These are phyloP conservation scores for Microcyclospora pomicola DNA, from an alignment of 2,329 filamentous ascomycete genomes.

Conservation along the genomic window DNA sequence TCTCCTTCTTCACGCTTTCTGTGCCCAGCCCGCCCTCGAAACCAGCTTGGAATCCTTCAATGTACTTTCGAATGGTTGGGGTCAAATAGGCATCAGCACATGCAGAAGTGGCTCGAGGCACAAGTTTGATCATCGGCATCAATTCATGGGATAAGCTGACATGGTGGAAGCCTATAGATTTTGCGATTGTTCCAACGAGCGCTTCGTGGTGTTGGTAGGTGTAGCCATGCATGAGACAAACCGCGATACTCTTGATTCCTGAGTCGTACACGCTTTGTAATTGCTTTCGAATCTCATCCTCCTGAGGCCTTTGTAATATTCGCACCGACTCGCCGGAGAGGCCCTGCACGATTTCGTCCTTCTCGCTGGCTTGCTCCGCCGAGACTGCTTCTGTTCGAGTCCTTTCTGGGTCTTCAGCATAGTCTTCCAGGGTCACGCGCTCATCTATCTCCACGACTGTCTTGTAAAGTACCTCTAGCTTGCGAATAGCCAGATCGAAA, in stretches of 20 bases:
- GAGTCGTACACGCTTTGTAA: slow-evolving; percentile 53
- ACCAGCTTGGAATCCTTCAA: slow-evolving; percentile 61
- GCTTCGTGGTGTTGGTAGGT: slow-evolving; percentile 81
- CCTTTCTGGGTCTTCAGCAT: slow-evolving; percentile 70
- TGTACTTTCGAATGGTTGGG: slow-evolving; percentile 65
- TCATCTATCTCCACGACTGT: slow-evolving; percentile 81
- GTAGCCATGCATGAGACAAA: slow-evolving; percentile 85
- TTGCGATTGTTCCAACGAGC: slow-evolving; percentile 59
- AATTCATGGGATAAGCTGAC: slow-evolving; percentile 68
- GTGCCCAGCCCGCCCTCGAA: slow-evolving; percentile 71
- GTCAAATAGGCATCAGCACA: slow-evolving; percentile 72
- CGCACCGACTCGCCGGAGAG: slow-evolving; percentile 62
- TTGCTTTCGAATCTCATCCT: slow-evolving; percentile 43
- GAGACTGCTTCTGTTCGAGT: slow-evolving; percentile 41
- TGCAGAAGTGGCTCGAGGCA: slow-evolving; percentile 60
- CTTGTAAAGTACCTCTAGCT: slow-evolving; percentile 78
- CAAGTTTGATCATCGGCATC: slow-evolving; percentile 80
- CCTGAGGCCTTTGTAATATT: slow-evolving; percentile 49
- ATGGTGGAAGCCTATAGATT: slow-evolving; percentile 69
- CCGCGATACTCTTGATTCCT: slow-evolving; percentile 69
- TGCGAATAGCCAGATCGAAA: slow-evolving; percentile 76
- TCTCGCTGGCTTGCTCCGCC: slow-evolving; percentile 31
- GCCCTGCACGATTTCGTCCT: slow-evolving; percentile 51
- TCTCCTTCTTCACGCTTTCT: slow-evolving; percentile 54
- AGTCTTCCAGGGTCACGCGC: slow-evolving; percentile 80